Evolutionary conservation across 1,139 yeast species (phyloP).

Genomic region (Geotrichum klebahnii): DNA sequence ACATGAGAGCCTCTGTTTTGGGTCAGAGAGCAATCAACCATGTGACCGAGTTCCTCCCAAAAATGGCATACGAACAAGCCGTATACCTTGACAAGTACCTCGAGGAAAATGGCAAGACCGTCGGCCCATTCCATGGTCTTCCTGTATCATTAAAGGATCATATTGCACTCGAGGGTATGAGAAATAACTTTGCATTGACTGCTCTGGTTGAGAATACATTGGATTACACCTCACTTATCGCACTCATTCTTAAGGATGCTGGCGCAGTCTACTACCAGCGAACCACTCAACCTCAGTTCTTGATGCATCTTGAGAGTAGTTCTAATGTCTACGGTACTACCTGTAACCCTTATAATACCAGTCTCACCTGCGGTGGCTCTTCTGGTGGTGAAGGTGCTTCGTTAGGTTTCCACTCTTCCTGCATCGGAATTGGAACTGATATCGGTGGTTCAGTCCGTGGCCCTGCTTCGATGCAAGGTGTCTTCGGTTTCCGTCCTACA

Average conservation of each 20-base stretch:
- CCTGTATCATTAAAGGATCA: conserved; percentile 54
- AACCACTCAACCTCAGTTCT: conserved; percentile 57
- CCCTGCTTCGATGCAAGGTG: conserved; percentile 54
- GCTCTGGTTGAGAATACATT: conserved; percentile 34
- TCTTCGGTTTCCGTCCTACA: conserved; percentile 54
- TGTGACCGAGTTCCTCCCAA: conserved; percentile 36
- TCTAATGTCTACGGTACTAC: conserved; percentile 50
- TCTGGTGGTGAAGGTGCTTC: conserved; percentile 63
- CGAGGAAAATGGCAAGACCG: conserved; percentile 39
- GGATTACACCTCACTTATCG: conserved; percentile 33
- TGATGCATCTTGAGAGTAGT: conserved; percentile 50
- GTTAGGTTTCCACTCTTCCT: conserved; percentile 48
- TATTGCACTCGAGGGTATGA: conserved; percentile 45
- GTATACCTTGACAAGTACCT: conserved; percentile 44
- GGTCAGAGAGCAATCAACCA: conserved; percentile 53
- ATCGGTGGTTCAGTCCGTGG: conserved; percentile 61
- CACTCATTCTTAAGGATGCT: conserved; percentile 43
- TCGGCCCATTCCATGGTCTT: conserved; percentile 51
- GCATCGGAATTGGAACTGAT: conserved; percentile 58
- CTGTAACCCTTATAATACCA: conserved; percentile 45
- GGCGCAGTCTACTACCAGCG: conserved; percentile 58
- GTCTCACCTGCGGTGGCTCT: conserved; percentile 53
- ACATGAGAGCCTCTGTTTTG: conserved; percentile 54
- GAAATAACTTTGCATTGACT: conserved; percentile 45
- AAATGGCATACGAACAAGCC: conserved; percentile 42